Evolutionary conservation across 83 land plant species (phyloP).

Genomic region (Thuja plicata): DNA sequence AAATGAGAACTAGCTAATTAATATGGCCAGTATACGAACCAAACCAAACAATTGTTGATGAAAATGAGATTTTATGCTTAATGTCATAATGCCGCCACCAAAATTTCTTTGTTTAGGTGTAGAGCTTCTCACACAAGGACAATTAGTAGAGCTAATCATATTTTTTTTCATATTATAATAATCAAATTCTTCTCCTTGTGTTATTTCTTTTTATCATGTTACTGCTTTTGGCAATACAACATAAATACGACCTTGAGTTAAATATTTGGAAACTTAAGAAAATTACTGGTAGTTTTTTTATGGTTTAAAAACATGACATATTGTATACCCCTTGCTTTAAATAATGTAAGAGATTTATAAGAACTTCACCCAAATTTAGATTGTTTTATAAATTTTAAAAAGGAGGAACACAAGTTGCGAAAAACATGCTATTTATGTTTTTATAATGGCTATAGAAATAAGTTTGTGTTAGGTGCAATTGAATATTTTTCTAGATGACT

Average conservation of each 20-base stretch:
- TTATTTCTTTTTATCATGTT: neutral
- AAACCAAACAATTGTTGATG: neutral
- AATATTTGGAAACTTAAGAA: neutral
- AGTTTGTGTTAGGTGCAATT: neutral
- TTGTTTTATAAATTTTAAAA: neutral
- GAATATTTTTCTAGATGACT: neutral
- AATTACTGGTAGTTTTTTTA: neutral
- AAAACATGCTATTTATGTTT: neutral
- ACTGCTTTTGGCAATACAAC: neutral
- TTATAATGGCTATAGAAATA: neutral
- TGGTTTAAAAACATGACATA: neutral
- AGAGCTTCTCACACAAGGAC: neutral
- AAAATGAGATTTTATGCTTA: neutral
- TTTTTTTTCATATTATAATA: neutral
- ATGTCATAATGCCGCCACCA: neutral
- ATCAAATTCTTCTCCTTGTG: neutral
- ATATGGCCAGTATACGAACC: neutral
- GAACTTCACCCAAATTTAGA: neutral
- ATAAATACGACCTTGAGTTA: neutral
- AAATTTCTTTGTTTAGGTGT: neutral
- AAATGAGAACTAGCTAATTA: neutral
- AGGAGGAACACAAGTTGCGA: neutral
- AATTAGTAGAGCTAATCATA: neutral
- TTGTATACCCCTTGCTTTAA: neutral
- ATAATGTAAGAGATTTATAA: neutral